Percentiles rank a stretch among this genome's conserved stretches.
phyloP scores from a whole-genome alignment of 805 yeast species.

The Pichia nanzhaoensis region DNA sequence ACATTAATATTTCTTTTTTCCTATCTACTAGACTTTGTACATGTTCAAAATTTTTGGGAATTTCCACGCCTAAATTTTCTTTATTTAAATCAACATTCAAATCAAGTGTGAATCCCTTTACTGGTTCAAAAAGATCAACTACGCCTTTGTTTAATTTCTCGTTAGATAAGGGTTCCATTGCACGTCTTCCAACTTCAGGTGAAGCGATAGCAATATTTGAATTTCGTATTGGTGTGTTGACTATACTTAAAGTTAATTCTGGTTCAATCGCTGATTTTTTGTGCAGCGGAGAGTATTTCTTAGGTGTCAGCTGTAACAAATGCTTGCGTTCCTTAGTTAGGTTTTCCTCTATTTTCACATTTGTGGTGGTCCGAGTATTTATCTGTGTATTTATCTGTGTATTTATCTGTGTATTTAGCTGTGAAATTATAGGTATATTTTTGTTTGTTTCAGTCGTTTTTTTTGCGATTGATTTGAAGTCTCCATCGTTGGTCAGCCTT shows the following conservation, averaged over 20 bases:
- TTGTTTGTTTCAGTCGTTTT: not conserved
- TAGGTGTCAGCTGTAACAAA: constrained; percentile 12
- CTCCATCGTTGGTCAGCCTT: constrained; percentile 30
- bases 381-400: not conserved
- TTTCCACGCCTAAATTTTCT: not conserved
- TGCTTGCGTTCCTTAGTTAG: constrained; percentile 2
- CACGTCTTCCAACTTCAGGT: constrained; percentile 23
- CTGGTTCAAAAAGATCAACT: constrained; percentile 13
- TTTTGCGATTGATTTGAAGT: constrained; percentile 2
- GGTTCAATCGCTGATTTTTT: constrained; percentile 11
- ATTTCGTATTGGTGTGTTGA: constrained; percentile 1
- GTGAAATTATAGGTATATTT: not conserved
- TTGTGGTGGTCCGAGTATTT: not conserved
- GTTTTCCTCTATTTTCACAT: not conserved
- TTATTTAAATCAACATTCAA: not conserved
- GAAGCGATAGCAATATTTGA: constrained; percentile 12
- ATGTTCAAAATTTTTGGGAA: constrained; percentile 2
- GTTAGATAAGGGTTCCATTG: constrained; percentile 18
- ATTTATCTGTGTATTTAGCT: not conserved
- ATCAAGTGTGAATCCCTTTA: constrained; percentile 2
- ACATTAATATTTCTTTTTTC: constrained; percentile 8
- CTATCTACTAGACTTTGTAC: constrained; percentile 6
- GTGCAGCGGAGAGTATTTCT: constrained; percentile 20
- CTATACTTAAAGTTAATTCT: constrained; percentile 1
- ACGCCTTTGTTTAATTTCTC: constrained; percentile 10